phyloP scores from a whole-genome alignment of 2,329 filamentous ascomycete species.

The Fusarium praegraminearum region DNA sequence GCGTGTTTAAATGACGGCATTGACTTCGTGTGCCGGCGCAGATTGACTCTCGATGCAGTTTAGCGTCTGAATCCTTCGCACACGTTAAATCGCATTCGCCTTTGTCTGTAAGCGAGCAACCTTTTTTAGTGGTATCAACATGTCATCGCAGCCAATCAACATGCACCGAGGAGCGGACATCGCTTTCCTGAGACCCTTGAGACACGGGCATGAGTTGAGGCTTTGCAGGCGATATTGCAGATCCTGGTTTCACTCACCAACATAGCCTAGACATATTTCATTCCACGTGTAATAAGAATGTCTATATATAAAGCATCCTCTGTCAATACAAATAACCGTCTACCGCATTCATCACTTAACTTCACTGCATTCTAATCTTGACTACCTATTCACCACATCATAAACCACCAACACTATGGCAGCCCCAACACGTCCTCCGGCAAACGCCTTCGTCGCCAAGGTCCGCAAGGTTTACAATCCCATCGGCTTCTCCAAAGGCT shows the following conservation, averaged over 20 bases:
- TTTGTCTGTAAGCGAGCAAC: neutral
- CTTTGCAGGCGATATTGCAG: neutral
- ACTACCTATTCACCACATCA: too few species aligned
- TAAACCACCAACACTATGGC: neutral
- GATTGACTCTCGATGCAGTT: constrained; percentile 32
- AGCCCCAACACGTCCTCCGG: constrained; percentile 1
- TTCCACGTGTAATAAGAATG: neutral
- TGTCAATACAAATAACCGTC: fast-evolving
- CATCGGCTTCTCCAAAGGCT: constrained; percentile 64
- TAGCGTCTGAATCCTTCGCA: constrained; percentile 4
- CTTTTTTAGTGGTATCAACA: neutral
- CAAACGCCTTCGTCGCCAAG: constrained; percentile 13
- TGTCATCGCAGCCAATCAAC: neutral
- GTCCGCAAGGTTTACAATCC: constrained; percentile 54
- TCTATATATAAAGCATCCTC: neutral
- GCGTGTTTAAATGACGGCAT: constrained; percentile 26
- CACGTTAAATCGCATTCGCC: constrained; percentile 13
- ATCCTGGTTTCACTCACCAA: neutral
- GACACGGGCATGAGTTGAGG: neutral
- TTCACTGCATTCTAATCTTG: neutral
- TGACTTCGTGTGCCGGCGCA: constrained; percentile 18
- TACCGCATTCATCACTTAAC: neutral
- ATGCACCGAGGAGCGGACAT: neutral
- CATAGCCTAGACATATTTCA: neutral
- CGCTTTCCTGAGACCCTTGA: neutral